Evolutionary conservation across 2,329 filamentous ascomycete species (phyloP), one percentile per base, ranked within the genome.

Genomic region (Cladophialophora immunda): DNA sequence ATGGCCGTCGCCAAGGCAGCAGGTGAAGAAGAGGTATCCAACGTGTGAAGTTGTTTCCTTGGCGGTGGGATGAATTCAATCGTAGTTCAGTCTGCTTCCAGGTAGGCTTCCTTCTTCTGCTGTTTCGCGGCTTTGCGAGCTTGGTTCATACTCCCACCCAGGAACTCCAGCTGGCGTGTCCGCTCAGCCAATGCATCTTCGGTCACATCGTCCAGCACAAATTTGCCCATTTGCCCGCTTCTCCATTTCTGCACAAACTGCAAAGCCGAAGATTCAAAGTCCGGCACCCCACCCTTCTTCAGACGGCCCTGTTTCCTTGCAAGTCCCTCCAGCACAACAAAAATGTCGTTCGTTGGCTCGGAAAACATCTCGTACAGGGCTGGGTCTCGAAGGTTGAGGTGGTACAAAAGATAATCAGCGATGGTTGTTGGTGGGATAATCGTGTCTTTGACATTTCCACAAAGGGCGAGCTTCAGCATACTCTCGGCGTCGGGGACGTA

Each of bases 391-490:
- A 85, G 80, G 76, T 99, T 99, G 65, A 98, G 83, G 63, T 89
- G 89, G 79, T 88, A 98, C 7, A 99, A 87, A 22, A 98, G 84
- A 78, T 97, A 99, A 76, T 99, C 95, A 36, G 92, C 94, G 11
- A 98, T 80, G 27, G 91, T 91, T 66, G 91, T 87, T 17, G 90
- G 85, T 1, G 90, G 86, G 61, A 99, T 89, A 41, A 98, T 85
- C 0, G 91, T 92, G 77, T 97, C 93, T 78, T 97, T 97, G 62
- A 99, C 93, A 77, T 91, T 92, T 22, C 94, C 93, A 59, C 92
- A 93, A 0, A 98, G 86, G 1, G 94, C 91, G n/a, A 99, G 86
- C 79, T 97, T 98, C 69, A 99, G 83, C 95, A 99, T 99, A 54
- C 89, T 88, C 76, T 95, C 91, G 17, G 91, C 86, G 74, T 96